Evolutionary conservation across 2,329 filamentous ascomycete species (phyloP).

Genomic region (Colletotrichum sp.): DNA sequence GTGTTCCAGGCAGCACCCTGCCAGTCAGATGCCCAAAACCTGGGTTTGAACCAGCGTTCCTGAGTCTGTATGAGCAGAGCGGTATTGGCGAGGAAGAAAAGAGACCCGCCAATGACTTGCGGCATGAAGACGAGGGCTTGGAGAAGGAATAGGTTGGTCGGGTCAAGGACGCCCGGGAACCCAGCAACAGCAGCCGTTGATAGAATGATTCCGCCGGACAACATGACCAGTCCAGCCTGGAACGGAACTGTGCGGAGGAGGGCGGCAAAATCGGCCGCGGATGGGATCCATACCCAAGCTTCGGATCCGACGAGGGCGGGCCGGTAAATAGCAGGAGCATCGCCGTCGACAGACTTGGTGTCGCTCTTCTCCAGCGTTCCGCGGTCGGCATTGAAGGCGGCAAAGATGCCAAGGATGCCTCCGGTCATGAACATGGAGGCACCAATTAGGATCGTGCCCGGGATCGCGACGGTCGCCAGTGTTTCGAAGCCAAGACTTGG

Average conservation of each 20-base stretch:
- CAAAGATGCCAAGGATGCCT: background rate
- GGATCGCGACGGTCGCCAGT: background rate
- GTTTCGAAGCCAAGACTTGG: background rate
- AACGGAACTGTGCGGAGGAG: background rate
- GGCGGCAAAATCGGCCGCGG: background rate
- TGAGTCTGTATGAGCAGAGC: background rate
- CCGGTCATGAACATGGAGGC: background rate
- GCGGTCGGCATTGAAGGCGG: background rate
- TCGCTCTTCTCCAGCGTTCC: background rate
- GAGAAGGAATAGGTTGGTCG: background rate
- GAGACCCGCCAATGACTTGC: background rate
- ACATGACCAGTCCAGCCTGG: background rate
- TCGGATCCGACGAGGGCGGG: background rate
- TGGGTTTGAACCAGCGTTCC: background rate
- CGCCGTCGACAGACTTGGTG: background rate
- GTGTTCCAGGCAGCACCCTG: background rate
- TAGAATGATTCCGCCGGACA: background rate
- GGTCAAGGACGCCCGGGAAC: background rate
- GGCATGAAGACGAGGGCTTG: background rate
- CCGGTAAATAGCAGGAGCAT: background rate
- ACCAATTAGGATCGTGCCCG: background rate
- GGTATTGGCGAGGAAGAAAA: background rate
- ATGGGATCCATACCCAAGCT: background rate
- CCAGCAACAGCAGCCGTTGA: background rate
- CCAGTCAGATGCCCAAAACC: background rate